Percentiles rank a stretch among this genome's conserved stretches.
Conservation (phyloP, 768 basidiomycete genomes). For the Rhodocollybia butyracea region DNA sequence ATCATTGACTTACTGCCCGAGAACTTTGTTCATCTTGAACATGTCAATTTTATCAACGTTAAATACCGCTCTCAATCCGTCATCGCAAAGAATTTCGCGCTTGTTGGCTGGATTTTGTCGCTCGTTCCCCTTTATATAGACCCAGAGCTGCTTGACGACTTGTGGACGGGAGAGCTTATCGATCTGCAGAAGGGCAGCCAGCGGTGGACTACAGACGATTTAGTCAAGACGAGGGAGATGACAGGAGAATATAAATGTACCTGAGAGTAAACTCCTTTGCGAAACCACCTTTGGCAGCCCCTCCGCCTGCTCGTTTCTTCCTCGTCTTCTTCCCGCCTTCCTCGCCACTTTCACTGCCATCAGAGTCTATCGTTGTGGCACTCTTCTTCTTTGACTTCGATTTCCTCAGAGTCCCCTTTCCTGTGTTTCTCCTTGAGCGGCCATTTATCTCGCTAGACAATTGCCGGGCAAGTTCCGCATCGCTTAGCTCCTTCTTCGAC, state of each 20-base stretch:
- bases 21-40: constrained; percentile 93
- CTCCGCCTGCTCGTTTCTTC: constrained; percentile 40
- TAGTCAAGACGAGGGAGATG: not conserved
- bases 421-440: constrained; percentile 49
- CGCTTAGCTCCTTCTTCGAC: constrained; percentile 50
- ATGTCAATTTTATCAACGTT: constrained; percentile 81
- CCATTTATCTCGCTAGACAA: constrained; percentile 69
- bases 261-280: constrained; percentile 75
- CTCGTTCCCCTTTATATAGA: constrained; percentile 76
- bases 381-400: constrained; percentile 51
- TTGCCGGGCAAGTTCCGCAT: constrained; percentile 69
- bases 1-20: constrained; percentile 59
- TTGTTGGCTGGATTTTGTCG: constrained; percentile 85
- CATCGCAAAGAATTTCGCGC: constrained; percentile 85
- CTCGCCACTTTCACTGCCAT: constrained; percentile 47
- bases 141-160: constrained; percentile 89
- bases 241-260: constrained; percentile 32
- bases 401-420: constrained; percentile 37
- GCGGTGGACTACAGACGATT: constrained; percentile 53
- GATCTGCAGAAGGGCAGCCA: constrained; percentile 65
- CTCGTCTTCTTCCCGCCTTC: constrained; percentile 39
- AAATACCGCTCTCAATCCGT: constrained; percentile 69
- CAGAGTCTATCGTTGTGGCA: constrained; percentile 49
- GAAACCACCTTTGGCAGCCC: constrained; percentile 67
- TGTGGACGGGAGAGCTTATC: constrained; percentile 81